Evolutionary conservation across 2,329 filamentous ascomycete genomes (phyloP).

Genomic region (Knufia fluminis): DNA sequence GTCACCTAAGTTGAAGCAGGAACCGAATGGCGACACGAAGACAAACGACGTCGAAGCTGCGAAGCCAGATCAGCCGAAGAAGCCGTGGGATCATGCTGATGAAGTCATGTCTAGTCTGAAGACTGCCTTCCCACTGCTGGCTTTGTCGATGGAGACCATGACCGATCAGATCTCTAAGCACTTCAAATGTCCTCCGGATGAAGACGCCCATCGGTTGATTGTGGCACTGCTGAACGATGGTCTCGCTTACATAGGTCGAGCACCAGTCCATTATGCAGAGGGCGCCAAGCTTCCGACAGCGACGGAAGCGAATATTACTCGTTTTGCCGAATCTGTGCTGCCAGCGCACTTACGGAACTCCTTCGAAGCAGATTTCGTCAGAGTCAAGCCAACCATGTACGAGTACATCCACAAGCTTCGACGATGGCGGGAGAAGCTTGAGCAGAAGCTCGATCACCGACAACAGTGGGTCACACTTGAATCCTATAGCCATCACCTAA

Average conservation of each 20-base stretch:
- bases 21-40: conserved; percentile 41
- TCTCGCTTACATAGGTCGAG: conserved; percentile 80
- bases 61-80: conserved; percentile 47
- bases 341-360: conserved; percentile 90
- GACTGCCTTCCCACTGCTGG: conserved; percentile 90
- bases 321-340: conserved; percentile 92
- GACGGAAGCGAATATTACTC: conserved; percentile 91
- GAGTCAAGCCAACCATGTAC: conserved; percentile 91
- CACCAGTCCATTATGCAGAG: conserved; percentile 75
- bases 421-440: conserved; percentile 93
- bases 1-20: conserved; percentile 43
- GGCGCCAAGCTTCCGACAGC: conserved; percentile 82
- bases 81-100: conserved; percentile 92
- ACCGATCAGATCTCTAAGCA: conserved; percentile 98
- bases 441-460: conserved; percentile 89
- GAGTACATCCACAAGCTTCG: conserved; percentile 97
- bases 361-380: conserved; percentile 95
- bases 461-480: conserved; percentile 67
- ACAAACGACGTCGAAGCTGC: conserved; percentile 24
- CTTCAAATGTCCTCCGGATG: conserved; percentile 97
- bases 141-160: conserved; percentile 98
- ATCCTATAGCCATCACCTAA: conserved; percentile 78
- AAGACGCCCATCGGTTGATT: conserved; percentile 94
- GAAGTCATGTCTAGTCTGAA: conserved; percentile 93
- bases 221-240: conserved; percentile 96